A percentile compares a stretch with the other conserved stretches of the same genome.
Evolutionary conservation across 2,329 filamentous ascomycete species (phyloP).

Genomic region (Alternaria alternata): DNA sequence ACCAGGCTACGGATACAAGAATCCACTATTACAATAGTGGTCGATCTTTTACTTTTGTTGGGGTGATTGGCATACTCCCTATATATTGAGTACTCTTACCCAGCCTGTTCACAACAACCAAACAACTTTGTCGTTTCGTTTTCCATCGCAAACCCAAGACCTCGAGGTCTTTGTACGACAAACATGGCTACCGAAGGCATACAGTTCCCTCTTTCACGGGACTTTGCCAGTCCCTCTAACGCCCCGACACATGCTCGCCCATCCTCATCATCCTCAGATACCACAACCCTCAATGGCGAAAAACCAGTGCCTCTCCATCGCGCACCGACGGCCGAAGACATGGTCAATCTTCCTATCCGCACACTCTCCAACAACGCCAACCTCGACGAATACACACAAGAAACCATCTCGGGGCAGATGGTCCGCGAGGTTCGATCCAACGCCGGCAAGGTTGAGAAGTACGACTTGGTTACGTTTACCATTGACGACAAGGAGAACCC

Average conservation of each 20-base stretch:
- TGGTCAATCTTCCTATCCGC: conserved; percentile 70
- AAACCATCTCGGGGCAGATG: conserved; percentile 70
- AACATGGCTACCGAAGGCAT: conserved; percentile 30
- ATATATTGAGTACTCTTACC: neutral
- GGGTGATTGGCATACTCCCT: neutral
- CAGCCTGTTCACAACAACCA: neutral
- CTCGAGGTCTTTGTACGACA: neutral
- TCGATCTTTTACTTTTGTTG: neutral
- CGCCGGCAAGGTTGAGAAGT: conserved; percentile 58
- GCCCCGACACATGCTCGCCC: conserved; percentile 15
- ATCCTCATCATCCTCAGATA: conserved; percentile 24
- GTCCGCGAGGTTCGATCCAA: conserved; percentile 64
- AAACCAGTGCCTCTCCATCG: conserved; percentile 22
- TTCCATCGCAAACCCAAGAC: neutral
- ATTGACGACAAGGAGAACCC: conserved; percentile 78
- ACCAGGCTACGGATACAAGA: neutral
- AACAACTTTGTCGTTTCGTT: neutral
- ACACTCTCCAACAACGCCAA: conserved; percentile 64
- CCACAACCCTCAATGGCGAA: conserved; percentile 20
- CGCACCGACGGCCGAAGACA: conserved; percentile 49
- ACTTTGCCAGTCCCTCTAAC: conserved; percentile 18
- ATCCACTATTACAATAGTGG: neutral
- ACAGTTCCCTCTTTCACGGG: conserved; percentile 17
- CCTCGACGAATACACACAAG: conserved; percentile 71
- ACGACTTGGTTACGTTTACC: conserved; percentile 74